These are phyloP conservation scores for Acer campestre DNA, from an alignment of 345 rosid species.

Conservation along the genomic window DNA sequence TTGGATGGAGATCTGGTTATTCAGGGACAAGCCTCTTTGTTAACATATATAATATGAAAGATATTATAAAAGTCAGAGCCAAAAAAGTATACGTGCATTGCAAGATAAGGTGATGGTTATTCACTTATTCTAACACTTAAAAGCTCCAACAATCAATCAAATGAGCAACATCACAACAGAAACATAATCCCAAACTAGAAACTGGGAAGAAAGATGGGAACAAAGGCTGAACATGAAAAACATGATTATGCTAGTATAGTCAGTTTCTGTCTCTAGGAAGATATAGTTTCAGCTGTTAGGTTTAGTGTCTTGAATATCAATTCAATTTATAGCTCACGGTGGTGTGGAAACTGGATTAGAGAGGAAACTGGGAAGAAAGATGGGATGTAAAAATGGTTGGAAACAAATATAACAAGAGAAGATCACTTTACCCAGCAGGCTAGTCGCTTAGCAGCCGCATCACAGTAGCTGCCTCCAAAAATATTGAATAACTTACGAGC, in stretches of 20 bases:
- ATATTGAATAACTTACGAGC: slow-evolving; percentile 83
- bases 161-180: neutral
- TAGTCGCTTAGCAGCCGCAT: slow-evolving; percentile 84
- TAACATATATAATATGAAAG: neutral
- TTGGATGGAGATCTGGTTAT: slow-evolving; percentile 89
- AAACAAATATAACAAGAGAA: neutral
- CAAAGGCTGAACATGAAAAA: neutral
- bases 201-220: no score
- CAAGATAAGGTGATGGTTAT: no score
- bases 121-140: no score
- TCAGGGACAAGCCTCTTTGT: neutral
- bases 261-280: neutral
- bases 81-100: neutral
- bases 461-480: slow-evolving; percentile 78
- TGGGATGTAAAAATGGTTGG: neutral
- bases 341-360: neutral
- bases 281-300: neutral
- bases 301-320: neutral
- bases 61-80: neutral
- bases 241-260: neutral
- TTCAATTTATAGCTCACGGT: neutral
- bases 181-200: neutral
- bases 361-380: neutral
- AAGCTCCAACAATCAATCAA: neutral
- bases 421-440: slow-evolving; percentile 88